A percentile compares a stretch with the other conserved stretches of the same genome.
Evolutionary conservation across 495 filamentous ascomycete genomes (phyloP).

Genomic region (Rusavskia elegans): DNA sequence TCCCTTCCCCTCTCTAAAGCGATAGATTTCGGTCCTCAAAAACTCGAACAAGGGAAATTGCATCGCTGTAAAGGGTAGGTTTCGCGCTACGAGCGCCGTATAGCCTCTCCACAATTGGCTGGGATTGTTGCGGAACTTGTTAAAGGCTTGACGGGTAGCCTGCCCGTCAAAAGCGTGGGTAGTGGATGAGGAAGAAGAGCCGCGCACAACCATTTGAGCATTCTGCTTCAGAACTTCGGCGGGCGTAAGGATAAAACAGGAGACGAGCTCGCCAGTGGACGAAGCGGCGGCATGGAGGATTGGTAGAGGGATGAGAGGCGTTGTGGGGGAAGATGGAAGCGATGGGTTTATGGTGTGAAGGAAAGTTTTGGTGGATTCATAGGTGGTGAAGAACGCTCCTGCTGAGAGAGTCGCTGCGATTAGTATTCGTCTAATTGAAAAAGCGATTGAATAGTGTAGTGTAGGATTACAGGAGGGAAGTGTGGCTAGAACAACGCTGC

Average conservation of each 20-base stretch:
- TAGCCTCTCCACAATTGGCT: slow-evolving; percentile 64
- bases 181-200: slow-evolving; percentile 1
- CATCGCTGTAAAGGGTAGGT: slow-evolving; percentile 72
- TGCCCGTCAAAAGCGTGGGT: slow-evolving; percentile 14
- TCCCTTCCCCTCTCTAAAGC: slow-evolving; percentile 17
- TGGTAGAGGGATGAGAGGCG: slow-evolving; percentile 38
- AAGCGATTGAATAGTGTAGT: background rate
- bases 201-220: slow-evolving; percentile 47
- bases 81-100: slow-evolving; percentile 58
- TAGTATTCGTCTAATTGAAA: background rate
- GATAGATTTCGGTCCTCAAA: slow-evolving; percentile 29
- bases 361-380: slow-evolving; percentile 57
- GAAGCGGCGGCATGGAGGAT: slow-evolving; percentile 57
- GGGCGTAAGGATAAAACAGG: slow-evolving; percentile 73
- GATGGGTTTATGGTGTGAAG: slow-evolving; percentile 27
- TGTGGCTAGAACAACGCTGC: slow-evolving; percentile 75
- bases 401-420: slow-evolving; percentile 27
- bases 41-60: slow-evolving; percentile 81
- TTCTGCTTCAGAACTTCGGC: slow-evolving; percentile 91
- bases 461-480: slow-evolving; percentile 51
- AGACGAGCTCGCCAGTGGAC: slow-evolving; percentile 58
- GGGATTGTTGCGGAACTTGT: slow-evolving; percentile 37
- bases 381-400: slow-evolving; percentile 80
- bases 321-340: slow-evolving; percentile 14
- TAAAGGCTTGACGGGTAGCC: slow-evolving; percentile 36